These are phyloP conservation scores for Solanum lignicaule DNA, from an alignment of 257 asterid species.

Conservation along the genomic window DNA sequence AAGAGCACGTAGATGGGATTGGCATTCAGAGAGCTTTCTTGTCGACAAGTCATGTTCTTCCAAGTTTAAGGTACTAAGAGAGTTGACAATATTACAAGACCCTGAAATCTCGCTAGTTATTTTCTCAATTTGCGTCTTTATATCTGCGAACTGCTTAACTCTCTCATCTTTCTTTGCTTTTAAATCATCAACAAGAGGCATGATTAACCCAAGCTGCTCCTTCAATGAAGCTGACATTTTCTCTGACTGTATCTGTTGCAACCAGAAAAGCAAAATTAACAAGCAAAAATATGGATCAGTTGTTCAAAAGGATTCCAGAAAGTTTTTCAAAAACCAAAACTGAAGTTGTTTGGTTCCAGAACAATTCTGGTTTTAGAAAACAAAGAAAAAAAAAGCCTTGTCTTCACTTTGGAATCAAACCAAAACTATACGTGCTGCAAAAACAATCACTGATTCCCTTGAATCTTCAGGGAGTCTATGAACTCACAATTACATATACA, in stretches of 20 bases:
- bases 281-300: neutral
- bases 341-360: neutral
- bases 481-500: neutral
- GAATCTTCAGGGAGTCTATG: neutral
- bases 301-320: neutral
- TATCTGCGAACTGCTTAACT: slow-evolving; percentile 63
- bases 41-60: slow-evolving; percentile 74
- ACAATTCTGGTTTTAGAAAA: neutral
- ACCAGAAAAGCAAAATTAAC: slow-evolving; percentile 5
- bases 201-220: slow-evolving; percentile 61
- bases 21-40: slow-evolving; percentile 74
- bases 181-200: slow-evolving; percentile 68
- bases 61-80: slow-evolving; percentile 28
- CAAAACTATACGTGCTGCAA: neutral
- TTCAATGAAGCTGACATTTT: slow-evolving; percentile 52
- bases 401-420: neutral
- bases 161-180: slow-evolving; percentile 67
- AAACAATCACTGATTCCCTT: neutral
- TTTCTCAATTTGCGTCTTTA: slow-evolving; percentile 78
- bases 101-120: slow-evolving; percentile 71
- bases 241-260: slow-evolving; percentile 42
- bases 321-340: neutral
- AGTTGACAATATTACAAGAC: slow-evolving; percentile 29
- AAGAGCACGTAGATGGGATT: slow-evolving; percentile 57
- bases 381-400: neutral